Conservation (phyloP, 2,329 filamentous ascomycete genomes). For the Dactylonectria macrodidyma region DNA sequence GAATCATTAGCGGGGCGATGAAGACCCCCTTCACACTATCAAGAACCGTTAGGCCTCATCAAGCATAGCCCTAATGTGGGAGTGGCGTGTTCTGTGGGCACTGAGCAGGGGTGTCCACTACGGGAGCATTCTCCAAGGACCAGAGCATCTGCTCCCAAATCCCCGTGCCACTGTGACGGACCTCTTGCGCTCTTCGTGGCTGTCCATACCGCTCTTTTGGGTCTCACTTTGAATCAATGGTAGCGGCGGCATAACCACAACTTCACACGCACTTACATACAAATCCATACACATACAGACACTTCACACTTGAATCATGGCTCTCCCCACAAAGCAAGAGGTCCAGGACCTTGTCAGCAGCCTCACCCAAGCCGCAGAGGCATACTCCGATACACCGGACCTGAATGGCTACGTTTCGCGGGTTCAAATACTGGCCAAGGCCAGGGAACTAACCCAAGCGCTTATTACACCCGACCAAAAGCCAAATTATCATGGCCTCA, state of each 20-base stretch:
- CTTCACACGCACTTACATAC: not conserved
- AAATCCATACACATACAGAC: not conserved
- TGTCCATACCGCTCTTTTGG: not conserved
- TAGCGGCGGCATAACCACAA: too few relatives aligned
- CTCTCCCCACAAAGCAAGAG: conserved; percentile 38
- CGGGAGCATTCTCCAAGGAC: conserved; percentile 6
- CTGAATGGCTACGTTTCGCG: conserved; percentile 46
- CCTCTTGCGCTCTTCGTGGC: not conserved
- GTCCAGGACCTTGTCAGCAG: conserved; percentile 39
- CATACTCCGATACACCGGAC: conserved; percentile 44
- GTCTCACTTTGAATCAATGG: not conserved
- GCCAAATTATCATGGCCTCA: conserved; percentile 52
- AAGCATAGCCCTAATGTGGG: conserved; percentile 4
- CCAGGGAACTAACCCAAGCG: conserved; percentile 46
- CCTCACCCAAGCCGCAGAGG: conserved; percentile 38
- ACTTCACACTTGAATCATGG: conserved; percentile 19
- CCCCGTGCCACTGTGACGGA: not conserved
- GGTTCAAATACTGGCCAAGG: conserved; percentile 47
- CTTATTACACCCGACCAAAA: conserved; percentile 48
- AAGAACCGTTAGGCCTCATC: conserved; percentile 16
- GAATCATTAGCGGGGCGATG: too few relatives aligned
- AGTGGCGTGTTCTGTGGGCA: conserved; percentile 23
- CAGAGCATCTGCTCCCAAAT: conserved; percentile 1
- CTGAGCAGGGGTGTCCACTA: not conserved
- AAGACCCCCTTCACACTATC: conserved; percentile 6